Conservation (phyloP, 208 protist genomes). For the Crithidia brevicula region DNA sequence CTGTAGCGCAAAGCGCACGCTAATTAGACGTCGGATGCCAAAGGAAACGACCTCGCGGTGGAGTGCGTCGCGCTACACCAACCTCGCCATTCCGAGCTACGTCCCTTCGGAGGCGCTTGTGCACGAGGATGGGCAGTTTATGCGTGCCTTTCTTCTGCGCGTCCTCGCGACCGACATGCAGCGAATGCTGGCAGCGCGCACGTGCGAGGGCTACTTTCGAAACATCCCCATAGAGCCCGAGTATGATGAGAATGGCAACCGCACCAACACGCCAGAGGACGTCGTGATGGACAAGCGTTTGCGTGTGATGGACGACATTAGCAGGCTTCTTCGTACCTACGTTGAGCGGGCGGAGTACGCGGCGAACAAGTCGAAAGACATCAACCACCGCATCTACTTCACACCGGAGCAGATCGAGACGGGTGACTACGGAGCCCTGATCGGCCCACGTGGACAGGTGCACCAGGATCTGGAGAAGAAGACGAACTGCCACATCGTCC, state of each 20-base stretch:
- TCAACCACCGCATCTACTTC: constrained; percentile 90
- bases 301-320: constrained; percentile 75
- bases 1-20: no score
- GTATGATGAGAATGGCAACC: constrained; percentile 79
- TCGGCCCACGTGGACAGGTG: constrained; percentile 86
- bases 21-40: no score
- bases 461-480: constrained; percentile 90
- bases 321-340: constrained; percentile 60
- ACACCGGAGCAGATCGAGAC: constrained; percentile 86
- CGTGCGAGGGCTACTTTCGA: constrained; percentile 73
- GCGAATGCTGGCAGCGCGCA: constrained; percentile 67
- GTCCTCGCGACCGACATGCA: constrained; percentile 77
- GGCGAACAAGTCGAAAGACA: constrained; percentile 64
- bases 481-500: constrained; percentile 89
- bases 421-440: constrained; percentile 86
- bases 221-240: constrained; percentile 79
- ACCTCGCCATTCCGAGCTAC: constrained; percentile 84
- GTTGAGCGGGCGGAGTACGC: constrained; percentile 55
- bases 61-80: constrained; percentile 83
- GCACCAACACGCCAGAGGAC: constrained; percentile 80
- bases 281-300: constrained; percentile 73
- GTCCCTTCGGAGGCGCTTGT: constrained; percentile 83
- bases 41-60: constrained; percentile 63
- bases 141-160: constrained; percentile 82
- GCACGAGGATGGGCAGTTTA: constrained; percentile 83